These are phyloP conservation scores for Ogataea glucozyma DNA, from an alignment of 805 yeast species.

Conservation along the genomic window DNA sequence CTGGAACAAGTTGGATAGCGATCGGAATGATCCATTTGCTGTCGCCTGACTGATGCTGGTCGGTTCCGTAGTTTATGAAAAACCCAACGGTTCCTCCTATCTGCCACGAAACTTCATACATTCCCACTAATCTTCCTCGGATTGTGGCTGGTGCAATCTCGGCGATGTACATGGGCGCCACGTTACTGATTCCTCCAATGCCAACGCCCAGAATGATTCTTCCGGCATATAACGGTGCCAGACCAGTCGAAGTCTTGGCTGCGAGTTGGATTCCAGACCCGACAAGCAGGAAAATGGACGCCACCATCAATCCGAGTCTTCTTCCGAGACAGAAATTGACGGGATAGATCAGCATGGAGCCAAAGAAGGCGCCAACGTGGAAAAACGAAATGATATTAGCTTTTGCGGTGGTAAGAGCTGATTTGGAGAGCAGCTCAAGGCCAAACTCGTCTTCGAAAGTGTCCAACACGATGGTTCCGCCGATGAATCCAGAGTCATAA, in stretches of 20 bases:
- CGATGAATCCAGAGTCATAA: conserved; percentile 16
- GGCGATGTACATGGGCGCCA: conserved; percentile 71
- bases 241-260: conserved; percentile 7
- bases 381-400: conserved; percentile 15
- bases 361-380: conserved; percentile 15
- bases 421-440: background rate
- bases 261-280: conserved; percentile 15
- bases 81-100: conserved; percentile 35
- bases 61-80: conserved; percentile 37
- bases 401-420: conserved; percentile 8
- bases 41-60: conserved; percentile 22
- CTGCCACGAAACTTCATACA: conserved; percentile 50
- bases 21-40: conserved; percentile 46
- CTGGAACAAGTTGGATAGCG: conserved; percentile 51
- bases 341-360: conserved; percentile 11
- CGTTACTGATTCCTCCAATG: conserved; percentile 68
- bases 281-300: conserved; percentile 6
- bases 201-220: conserved; percentile 65
- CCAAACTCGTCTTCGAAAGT: conserved; percentile 13
- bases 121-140: conserved; percentile 60
- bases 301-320: conserved; percentile 7
- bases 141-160: conserved; percentile 62
- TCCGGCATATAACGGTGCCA: conserved; percentile 42
- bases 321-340: conserved; percentile 10
- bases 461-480: conserved; percentile 13